Conservation (phyloP, 805 yeast species). For the Kodamaea laetipori region DNA sequence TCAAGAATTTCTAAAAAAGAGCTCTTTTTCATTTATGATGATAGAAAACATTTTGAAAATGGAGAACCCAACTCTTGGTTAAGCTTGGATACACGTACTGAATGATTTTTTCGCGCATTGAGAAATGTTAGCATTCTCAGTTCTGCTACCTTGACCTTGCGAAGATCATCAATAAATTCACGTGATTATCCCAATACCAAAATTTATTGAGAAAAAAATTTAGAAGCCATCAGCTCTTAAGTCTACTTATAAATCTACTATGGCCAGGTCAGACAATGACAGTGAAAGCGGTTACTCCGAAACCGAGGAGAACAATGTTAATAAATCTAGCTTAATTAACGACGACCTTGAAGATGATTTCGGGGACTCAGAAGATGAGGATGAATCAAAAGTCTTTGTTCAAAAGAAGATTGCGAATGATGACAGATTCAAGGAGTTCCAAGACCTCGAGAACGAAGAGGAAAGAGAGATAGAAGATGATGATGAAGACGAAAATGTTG, state of each 20-base stretch:
- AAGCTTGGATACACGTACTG: background rate
- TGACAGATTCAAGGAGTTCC: conserved; percentile 17
- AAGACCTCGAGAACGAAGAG: conserved; percentile 14
- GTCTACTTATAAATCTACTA: background rate
- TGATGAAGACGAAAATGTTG: conserved; percentile 13
- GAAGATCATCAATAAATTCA: no score
- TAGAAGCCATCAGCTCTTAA: background rate
- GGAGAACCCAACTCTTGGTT: no score
- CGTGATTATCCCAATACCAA: background rate
- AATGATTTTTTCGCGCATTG: background rate
- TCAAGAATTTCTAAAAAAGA: no score
- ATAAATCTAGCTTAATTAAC: background rate
- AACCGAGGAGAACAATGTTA: background rate
- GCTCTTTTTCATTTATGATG: no score
- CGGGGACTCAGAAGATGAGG: conserved; percentile 13
- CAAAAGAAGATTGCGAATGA: conserved; percentile 15
- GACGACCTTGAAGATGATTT: conserved; percentile 15
- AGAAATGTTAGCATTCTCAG: no score
- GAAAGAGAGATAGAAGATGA: conserved; percentile 13
- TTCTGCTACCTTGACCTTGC: no score
- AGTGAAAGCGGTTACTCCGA: background rate
- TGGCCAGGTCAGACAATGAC: background rate
- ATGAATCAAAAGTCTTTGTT: conserved; percentile 4
- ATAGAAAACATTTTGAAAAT: no score
- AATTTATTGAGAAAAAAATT: background rate